Percentiles rank a stretch among this genome's conserved stretches.
These are phyloP conservation scores for Aegilops longissima DNA, from an alignment of 176 grass and related monocot species.

Conservation along the genomic window DNA sequence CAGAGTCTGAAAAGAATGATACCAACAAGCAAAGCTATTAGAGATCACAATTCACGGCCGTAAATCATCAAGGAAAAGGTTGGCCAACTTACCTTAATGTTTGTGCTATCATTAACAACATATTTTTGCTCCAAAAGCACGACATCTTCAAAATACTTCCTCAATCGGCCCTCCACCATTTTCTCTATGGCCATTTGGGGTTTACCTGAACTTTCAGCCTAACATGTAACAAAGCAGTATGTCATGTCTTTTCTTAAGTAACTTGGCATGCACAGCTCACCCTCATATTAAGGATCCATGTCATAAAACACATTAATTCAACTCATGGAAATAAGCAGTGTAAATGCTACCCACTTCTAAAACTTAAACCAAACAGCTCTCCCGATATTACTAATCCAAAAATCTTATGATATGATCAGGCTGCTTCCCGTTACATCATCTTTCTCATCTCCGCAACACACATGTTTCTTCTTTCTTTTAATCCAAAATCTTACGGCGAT, in stretches of 20 bases:
- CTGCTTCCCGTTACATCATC: neutral
- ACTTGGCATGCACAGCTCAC: neutral
- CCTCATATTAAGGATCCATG: neutral
- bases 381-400: neutral
- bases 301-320: neutral
- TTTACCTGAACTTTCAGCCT: slow-evolving; percentile 95
- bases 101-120: slow-evolving; percentile 66
- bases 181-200: slow-evolving; percentile 93
- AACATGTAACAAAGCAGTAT: slow-evolving; percentile 18
- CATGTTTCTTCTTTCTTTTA: neutral
- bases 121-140: slow-evolving; percentile 94
- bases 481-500: neutral
- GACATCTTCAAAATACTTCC: slow-evolving; percentile 92
- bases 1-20: slow-evolving; percentile 47
- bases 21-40: slow-evolving; percentile 18
- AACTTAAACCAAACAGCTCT: neutral
- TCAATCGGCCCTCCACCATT: slow-evolving; percentile 94
- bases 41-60: slow-evolving; percentile 19
- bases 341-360: slow-evolving; percentile 4
- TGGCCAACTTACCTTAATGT: slow-evolving; percentile 57
- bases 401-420: neutral
- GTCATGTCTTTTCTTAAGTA: slow-evolving; percentile 10
- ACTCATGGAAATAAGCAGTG: neutral
- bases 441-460: neutral
- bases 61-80: slow-evolving; percentile 17